Conservation (phyloP, 495 filamentous ascomycete species). For the Penicillium atrosanguineum region DNA sequence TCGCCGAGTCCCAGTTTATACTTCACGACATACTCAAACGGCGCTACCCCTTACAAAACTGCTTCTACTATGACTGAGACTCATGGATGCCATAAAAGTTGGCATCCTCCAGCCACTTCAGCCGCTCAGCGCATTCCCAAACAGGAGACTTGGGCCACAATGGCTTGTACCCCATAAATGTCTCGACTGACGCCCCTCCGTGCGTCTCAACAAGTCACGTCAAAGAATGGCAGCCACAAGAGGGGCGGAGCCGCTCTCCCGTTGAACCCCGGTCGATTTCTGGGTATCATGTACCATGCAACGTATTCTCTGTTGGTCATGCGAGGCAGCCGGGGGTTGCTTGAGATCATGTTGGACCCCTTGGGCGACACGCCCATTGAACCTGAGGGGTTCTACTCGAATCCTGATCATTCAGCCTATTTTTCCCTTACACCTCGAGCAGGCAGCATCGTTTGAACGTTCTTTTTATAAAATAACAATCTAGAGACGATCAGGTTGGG, state of each 20-base stretch:
- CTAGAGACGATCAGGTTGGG: background rate
- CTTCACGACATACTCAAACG: background rate
- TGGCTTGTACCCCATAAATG: no score
- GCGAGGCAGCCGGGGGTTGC: no score
- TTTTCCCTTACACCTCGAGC: background rate
- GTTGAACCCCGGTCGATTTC: no score
- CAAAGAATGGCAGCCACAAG: no score
- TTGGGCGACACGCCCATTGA: background rate
- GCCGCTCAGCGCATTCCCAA: background rate
- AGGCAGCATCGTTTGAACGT: background rate
- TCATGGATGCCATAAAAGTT: no score
- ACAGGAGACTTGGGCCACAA: background rate
- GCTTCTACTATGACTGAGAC: background rate
- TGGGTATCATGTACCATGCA: no score
- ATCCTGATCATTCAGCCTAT: background rate
- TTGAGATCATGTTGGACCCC: background rate
- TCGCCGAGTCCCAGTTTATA: no score
- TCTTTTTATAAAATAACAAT: background rate
- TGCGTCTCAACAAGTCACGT: no score
- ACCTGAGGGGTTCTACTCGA: background rate
- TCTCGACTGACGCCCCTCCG: no score
- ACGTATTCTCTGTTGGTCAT: no score
- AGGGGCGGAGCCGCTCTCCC: no score
- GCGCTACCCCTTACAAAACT: background rate
- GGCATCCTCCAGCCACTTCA: slow-evolving; percentile 3